Evolutionary conservation across 495 filamentous ascomycete species (phyloP), one percentile per base, ranked within the genome.

Genomic region (Gamarada debralockiae): DNA sequence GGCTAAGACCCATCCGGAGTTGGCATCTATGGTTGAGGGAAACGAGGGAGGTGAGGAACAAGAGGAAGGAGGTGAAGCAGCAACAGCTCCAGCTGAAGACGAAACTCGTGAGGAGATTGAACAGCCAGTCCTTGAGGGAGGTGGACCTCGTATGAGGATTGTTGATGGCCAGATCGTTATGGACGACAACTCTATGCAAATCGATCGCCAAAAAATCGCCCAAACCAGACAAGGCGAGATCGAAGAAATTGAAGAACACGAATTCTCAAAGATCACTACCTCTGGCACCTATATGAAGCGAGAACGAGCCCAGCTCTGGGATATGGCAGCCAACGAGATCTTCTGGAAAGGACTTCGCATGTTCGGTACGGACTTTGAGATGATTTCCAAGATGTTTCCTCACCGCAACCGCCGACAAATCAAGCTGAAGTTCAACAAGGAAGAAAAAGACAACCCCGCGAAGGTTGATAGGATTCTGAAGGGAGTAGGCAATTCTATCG

Each of bases 281-380:
- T 82, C 85, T 13, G 72, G 76, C 12, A 87, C 85, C 12, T 92
- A 80, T 62, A 74, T 88, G 31, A 89, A 87, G 52, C 79, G 78
- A 3, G 77, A 84, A 45, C 84, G 86, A 61, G 78, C 81, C 12
- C 78, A 88, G 50, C 75, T 79, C 2, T 98, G 93, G 93, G 80
- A 82, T 43, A 79, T 82, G 20, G 83, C 84, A 9, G 73, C 83
- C 42, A 96, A 89, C 2, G 88, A 92, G 25, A 69, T 82, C 23
- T 97, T 97, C 69, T 97, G 95, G 65, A 75, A 86, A 17, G 86
- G 85, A 0, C 73, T 98, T 2, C 72, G 79, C 23, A 90, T 88
- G 78, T 96, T 95, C 64, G 95, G 93, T 23, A 96, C 91, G 0
- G 91, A 97, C 65, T 97, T 97, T 64, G 80, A 84, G 67, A 87